Percentiles rank a stretch among this genome's conserved stretches.
Conservation (phyloP, 2,329 filamentous ascomycete genomes). For the Calonectria multiphialidica region DNA sequence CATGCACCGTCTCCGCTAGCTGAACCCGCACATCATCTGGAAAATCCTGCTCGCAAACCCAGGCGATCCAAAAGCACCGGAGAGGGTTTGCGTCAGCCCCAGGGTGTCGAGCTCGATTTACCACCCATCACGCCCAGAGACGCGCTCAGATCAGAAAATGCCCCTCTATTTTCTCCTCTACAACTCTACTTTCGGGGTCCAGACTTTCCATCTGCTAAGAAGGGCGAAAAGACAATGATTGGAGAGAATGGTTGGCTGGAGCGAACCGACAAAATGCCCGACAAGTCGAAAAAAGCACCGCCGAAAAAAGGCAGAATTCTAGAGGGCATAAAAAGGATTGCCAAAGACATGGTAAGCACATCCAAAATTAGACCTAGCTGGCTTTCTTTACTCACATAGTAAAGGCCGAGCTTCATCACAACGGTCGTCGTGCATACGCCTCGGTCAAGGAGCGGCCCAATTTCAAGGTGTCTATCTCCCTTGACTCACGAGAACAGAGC, state of each 20-base stretch:
- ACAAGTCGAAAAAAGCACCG: conserved; percentile 41
- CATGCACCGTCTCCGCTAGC: conserved; percentile 32
- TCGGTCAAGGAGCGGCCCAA: conserved; percentile 43
- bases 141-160: conserved; percentile 21
- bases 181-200: conserved; percentile 56
- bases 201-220: conserved; percentile 53
- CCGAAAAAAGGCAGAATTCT: conserved; percentile 58
- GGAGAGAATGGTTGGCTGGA: conserved; percentile 70
- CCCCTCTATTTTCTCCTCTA: conserved; percentile 56
- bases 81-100: conserved; percentile 36
- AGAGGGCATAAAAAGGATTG: conserved; percentile 63
- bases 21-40: conserved; percentile 29
- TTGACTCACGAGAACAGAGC: conserved; percentile 68
- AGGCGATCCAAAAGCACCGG: conserved; percentile 46
- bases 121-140: conserved; percentile 25
- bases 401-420: conserved; percentile 53
- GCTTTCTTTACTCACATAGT: conserved; percentile 28
- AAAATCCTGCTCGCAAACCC: conserved; percentile 35
- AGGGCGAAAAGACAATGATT: conserved; percentile 64
- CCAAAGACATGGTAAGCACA: conserved; percentile 63
- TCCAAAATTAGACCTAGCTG: not conserved
- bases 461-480: conserved; percentile 59
- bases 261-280: conserved; percentile 47
- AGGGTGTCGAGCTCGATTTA: conserved; percentile 20
- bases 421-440: conserved; percentile 47